Evolutionary conservation across 148 eudicot genomes (phyloP), one percentile per base, ranked within the genome.

Genomic region (Persicaria tinctoria): DNA sequence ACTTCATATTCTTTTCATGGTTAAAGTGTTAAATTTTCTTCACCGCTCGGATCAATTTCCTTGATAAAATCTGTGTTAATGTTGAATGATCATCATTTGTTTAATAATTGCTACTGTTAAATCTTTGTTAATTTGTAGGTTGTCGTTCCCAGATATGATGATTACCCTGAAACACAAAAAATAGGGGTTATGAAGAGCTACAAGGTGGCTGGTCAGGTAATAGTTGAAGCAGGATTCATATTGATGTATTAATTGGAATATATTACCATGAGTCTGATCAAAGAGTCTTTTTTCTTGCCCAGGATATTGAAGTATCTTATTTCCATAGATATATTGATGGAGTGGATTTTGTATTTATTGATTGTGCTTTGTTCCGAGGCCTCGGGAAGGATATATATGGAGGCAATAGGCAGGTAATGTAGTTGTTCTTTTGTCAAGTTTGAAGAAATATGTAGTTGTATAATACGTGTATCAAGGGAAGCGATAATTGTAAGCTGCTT

Each of bases 281-380:
- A 8, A 14, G 18, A n/a, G 44, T 41, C 17, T 66, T 66, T 5
- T 41, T 5, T 41, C 44, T 66, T 66, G 70, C 44, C 47, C 70
- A 66, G 70, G 97, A 96, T 86, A 78, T 90, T 77, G 99, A 96
- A 84, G 97, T 96, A 74, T 68, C 55, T 60, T 96, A 90, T 92
- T 87, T 79, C 83, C 99, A 96, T 17, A 80, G 91, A 44, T 96
- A 80, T 73, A 87, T 89, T 73, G 97, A 96, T 79, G 95, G 97
- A 63, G 99, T 92, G 66, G 97, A 96, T 84, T 96, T 89, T 79
- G 97, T 92, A 59, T 96, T 96, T 75, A 87, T 96, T 14, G 97
- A 89, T 10, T 78, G 88, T 81, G 87, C 88, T 80, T 7, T 82
- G 63, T 84, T 92, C 76, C 86, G 94, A 57, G 80, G 88, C 76